Evolutionary conservation across 2,329 filamentous ascomycete genomes (phyloP).

Genomic region (Myriosclerotinia scirpicola): DNA sequence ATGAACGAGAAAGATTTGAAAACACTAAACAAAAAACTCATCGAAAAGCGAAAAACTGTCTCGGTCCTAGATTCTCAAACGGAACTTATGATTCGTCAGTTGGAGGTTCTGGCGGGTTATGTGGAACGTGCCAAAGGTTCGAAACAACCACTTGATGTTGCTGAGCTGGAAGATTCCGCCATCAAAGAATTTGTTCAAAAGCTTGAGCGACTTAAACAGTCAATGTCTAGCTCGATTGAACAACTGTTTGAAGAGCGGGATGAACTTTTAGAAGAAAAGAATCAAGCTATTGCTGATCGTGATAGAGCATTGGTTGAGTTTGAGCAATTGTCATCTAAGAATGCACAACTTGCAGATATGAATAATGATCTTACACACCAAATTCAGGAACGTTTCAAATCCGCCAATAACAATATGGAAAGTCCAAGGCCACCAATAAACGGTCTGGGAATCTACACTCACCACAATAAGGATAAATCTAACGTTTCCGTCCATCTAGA

Average conservation of each 20-base stretch:
- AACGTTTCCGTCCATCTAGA: constrained; percentile 39
- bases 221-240: constrained; percentile 58
- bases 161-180: constrained; percentile 81
- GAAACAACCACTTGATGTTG: constrained; percentile 75
- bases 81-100: constrained; percentile 90
- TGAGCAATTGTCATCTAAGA: constrained; percentile 91
- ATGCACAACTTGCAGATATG: constrained; percentile 88
- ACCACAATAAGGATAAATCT: constrained; percentile 51
- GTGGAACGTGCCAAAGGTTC: constrained; percentile 83
- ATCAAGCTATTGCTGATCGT: constrained; percentile 77
- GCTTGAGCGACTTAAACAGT: constrained; percentile 60
- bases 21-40: constrained; percentile 79
- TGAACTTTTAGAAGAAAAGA: constrained; percentile 80
- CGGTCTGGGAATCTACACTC: constrained; percentile 64
- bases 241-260: constrained; percentile 70
- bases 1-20: constrained; percentile 50
- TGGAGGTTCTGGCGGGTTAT: constrained; percentile 86
- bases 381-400: constrained; percentile 91
- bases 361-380: constrained; percentile 95
- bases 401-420: constrained; percentile 58
- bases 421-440: constrained; percentile 43
- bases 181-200: constrained; percentile 88
- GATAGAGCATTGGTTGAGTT: constrained; percentile 95
- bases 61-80: constrained; percentile 91
- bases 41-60: constrained; percentile 94